These are phyloP conservation scores for Solioccasus polychromus DNA, from an alignment of 768 basidiomycete species.

Conservation along the genomic window DNA sequence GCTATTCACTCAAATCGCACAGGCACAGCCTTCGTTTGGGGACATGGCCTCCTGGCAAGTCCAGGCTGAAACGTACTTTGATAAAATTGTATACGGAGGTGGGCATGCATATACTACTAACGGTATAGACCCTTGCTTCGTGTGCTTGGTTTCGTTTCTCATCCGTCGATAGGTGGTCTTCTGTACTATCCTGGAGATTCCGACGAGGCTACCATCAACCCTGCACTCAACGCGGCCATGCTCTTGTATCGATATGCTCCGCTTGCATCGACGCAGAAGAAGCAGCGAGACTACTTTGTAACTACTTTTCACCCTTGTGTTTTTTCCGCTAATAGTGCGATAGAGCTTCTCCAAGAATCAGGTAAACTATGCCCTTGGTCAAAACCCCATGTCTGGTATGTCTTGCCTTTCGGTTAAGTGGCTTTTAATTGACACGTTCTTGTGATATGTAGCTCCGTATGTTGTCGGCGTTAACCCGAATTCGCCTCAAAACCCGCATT, in stretches of 20 bases:
- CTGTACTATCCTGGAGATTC: conserved; percentile 82
- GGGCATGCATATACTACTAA: conserved; percentile 58
- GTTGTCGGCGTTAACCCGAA: conserved; percentile 89
- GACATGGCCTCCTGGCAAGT: conserved; percentile 66
- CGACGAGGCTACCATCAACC: conserved; percentile 75
- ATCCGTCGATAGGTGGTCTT: conserved; percentile 58
- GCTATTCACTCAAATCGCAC: conserved; percentile 70
- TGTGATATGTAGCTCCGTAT: conserved; percentile 41
- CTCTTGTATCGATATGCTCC: conserved; percentile 73
- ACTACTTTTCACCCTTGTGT: conserved; percentile 8
- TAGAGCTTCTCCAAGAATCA: conserved; percentile 76
- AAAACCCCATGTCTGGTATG: conserved; percentile 85
- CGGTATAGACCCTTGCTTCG: conserved; percentile 43
- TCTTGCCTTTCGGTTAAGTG: background rate
- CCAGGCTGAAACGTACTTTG: conserved; percentile 75
- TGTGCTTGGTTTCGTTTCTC: background rate
- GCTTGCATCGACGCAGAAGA: conserved; percentile 60
- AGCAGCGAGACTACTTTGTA: conserved; percentile 60
- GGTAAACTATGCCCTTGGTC: conserved; percentile 78
- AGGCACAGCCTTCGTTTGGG: conserved; percentile 51
- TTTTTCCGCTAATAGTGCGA: conserved; percentile 3
- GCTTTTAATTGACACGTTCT: background rate
- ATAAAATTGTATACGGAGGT: conserved; percentile 58
- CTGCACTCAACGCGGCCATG: conserved; percentile 86
- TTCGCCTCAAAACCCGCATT: conserved; percentile 87